A percentile compares a stretch with the other conserved stretches of the same genome.
These are phyloP conservation scores for Auricularia cornea DNA, from an alignment of 768 basidiomycete genomes.

Conservation along the genomic window DNA sequence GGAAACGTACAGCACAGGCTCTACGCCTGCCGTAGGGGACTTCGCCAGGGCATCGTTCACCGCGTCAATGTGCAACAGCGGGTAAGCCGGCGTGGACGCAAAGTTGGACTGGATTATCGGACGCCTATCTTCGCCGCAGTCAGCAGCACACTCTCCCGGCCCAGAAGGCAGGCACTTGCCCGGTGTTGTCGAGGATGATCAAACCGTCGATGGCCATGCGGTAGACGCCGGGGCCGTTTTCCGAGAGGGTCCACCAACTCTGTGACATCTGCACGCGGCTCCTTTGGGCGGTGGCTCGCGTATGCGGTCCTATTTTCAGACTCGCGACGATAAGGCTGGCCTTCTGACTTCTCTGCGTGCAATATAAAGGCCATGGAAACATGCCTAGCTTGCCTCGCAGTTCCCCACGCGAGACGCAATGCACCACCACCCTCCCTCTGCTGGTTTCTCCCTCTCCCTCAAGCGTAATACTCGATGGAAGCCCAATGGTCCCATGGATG, in stretches of 20 bases:
- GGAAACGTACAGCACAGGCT: conserved; percentile 52
- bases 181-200: conserved; percentile 66
- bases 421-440: not conserved
- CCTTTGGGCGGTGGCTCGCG: too few species aligned
- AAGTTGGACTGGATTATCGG: conserved; percentile 90
- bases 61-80: conserved; percentile 79
- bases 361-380: too few species aligned
- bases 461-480: not conserved
- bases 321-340: too few species aligned
- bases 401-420: not conserved
- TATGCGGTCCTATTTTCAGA: too few species aligned
- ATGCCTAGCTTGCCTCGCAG: too few species aligned
- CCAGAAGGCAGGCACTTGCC: conserved; percentile 37
- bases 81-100: conserved; percentile 67
- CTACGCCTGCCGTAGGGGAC: conserved; percentile 20
- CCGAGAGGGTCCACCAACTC: too few species aligned
- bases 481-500: not conserved
- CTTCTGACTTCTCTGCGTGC: too few species aligned
- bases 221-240: not conserved
- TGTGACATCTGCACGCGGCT: not conserved
- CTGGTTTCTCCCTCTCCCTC: not conserved
- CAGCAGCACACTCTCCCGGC: not conserved
- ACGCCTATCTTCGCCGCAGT: conserved; percentile 20
- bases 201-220: conserved; percentile 73
- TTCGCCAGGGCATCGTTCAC: conserved; percentile 65